Conservation (phyloP, 2,329 filamentous ascomycete species). For the Fusarium nanum region DNA sequence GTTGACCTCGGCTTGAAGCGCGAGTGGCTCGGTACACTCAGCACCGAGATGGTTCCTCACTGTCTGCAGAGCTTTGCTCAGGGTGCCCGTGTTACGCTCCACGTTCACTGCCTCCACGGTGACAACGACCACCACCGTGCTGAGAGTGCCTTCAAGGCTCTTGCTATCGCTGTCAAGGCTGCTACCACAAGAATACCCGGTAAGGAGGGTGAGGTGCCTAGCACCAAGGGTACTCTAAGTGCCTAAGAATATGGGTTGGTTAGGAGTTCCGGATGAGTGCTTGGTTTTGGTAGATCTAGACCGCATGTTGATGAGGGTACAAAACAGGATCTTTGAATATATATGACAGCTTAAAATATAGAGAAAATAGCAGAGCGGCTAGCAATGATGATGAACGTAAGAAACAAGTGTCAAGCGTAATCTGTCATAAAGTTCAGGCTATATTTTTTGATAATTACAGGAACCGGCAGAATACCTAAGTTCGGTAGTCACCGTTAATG, state of each 20-base stretch:
- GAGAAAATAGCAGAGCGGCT: background rate
- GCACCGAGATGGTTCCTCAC: conserved; percentile 97
- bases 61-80: conserved; percentile 95
- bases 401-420: background rate
- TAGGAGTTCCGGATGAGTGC: conserved; percentile 42
- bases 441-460: conserved; percentile 1
- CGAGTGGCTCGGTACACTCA: conserved; percentile 93
- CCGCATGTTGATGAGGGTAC: conserved; percentile 4
- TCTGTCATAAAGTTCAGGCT: background rate
- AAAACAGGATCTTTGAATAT: background rate
- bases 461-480: conserved; percentile 52
- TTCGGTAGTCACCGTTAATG: conserved; percentile 76
- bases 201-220: conserved; percentile 91
- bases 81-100: conserved; percentile 88
- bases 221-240: conserved; percentile 91
- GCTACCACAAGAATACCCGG: conserved; percentile 81
- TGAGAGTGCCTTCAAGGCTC: conserved; percentile 96
- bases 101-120: conserved; percentile 91
- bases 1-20: conserved; percentile 85
- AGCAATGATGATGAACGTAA: background rate
- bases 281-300: conserved; percentile 27
- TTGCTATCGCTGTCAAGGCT: conserved; percentile 85
- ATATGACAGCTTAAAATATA: background rate
- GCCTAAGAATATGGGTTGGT: conserved; percentile 53
- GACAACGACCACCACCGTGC: conserved; percentile 96